Evolutionary conservation across 345 rosid species (phyloP), one percentile per base, ranked within the genome.

Genomic region (Ceriops zippeliana): DNA sequence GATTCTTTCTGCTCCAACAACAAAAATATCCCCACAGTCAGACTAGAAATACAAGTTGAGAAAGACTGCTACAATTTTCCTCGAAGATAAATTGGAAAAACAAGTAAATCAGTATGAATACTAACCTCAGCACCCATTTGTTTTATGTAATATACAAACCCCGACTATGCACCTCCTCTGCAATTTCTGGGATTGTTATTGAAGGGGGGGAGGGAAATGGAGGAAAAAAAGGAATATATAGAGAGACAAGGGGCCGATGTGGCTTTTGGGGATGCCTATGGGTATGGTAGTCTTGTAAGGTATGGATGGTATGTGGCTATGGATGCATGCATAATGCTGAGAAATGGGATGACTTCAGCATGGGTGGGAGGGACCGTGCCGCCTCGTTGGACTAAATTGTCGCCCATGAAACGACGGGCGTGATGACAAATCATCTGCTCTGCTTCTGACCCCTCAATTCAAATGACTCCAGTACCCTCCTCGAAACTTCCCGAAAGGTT

Each of bases 121-220:
- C 88, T 74, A 49, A 86, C 93, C 87, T 82, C 90, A 13, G 79
- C 75, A 19, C 72, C 79, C 79, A 76, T 76, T 13, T 22, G 26
- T 31, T 27, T 22, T 2, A 2, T 24, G 46, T 6, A 7, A 24
- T 22, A 24, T 37, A 22, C 2, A 5, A 1, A 2, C 30, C 21
- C 22, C 6, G 58, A 20, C 17, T 49, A 6, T 13, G 61, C 13
- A 34, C 21, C 21, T 52, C 1, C 15, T 3, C 19, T 34, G 62
- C 26, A n/a, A 56, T 15, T 15, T 1, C 16, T 30, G 38, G 38
- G 10, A 67, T 32, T 1, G 21, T 16, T 62, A 65, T 71, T 81
- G 86, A 27, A 72, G 86, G 9, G 20, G 32, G 26, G 26, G 32
- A n/a, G n/a, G 63, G 26, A n/a, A 4, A 73, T 15, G 60, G 73